Evolutionary conservation across 805 yeast genomes (phyloP), one percentile per base, ranked within the genome.

Genomic region (Wickerhamiella shivajii): DNA sequence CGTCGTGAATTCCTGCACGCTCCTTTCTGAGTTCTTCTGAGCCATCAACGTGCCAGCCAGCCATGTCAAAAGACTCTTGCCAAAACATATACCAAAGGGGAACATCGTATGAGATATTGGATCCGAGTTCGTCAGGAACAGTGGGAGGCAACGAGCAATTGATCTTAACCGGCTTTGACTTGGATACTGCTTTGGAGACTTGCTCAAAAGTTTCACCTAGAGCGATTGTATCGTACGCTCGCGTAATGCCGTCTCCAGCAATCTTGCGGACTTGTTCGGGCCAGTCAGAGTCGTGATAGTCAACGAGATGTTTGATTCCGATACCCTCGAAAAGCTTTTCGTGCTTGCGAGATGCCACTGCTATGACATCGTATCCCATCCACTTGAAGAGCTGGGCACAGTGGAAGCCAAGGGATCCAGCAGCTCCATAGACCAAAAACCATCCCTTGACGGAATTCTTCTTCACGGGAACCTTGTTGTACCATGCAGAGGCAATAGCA

Each of bases 331-430:
- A 47, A 29, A 45, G 46, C 9, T 54, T 55, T 40, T 55, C 58
- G 46, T 69, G 57, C 42, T 61, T 63, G 36, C 55, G 48, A 2
- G 75, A 67, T 10, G 77, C 73, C 27, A 69, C 64, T 3, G 66
- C 64, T 29, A 66, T 52, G 30, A 69, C 64, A 31, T 60, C 61
- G 43, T 49, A 63, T 8, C 68, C 70, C 13, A 66, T 38, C 21
- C 57, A 47, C 43, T 67, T 67, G 18, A 77, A 77, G 27, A 73
- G 42, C 58, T 77, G 85, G 35, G 74, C 64, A 6, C 72, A 69
- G 16, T 59, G 30, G 31, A 57, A 60, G 17, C 83, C 84, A 8
- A 74, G 62, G 13, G 77, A 64, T 13, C 79, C 63, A 11, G 79
- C 69, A 42, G 77, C 85, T 6, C 57, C 56, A 41, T 50, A 52